Conservation (phyloP, 108 stramenopile species). For the Skeletonema tropicum region DNA sequence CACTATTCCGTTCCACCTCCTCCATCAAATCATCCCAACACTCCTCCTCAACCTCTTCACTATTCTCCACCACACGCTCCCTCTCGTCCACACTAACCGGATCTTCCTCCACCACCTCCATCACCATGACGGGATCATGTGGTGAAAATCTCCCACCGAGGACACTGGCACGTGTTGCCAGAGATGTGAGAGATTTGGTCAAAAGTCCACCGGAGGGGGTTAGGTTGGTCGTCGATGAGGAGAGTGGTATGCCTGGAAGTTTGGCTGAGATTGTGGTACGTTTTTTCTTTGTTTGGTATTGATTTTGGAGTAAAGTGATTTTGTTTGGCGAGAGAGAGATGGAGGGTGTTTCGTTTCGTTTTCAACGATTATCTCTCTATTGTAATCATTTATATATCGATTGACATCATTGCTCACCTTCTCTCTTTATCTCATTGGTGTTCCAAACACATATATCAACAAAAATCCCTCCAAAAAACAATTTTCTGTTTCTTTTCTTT, state of each 20-base stretch:
- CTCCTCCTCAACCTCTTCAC: background rate
- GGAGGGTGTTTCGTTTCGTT: background rate
- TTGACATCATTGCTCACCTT: background rate
- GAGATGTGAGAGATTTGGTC: conserved; percentile 89
- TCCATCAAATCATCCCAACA: background rate
- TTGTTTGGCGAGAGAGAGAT: too few species aligned
- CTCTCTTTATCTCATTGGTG: too few species aligned
- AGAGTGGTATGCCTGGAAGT: conserved; percentile 74
- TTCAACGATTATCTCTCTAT: background rate
- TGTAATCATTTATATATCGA: background rate
- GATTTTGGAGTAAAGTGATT: background rate
- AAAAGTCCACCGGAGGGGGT: conserved; percentile 88
- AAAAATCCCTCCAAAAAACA: background rate
- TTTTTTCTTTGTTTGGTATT: conserved; percentile 10
- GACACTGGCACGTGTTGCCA: conserved; percentile 79
- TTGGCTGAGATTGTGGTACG: conserved; percentile 82
- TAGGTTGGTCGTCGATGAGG: conserved; percentile 72
- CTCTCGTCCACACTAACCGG: background rate
- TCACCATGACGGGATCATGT: background rate
- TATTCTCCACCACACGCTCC: background rate
- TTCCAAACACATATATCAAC: too few species aligned
- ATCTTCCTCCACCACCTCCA: background rate
- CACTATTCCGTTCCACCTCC: background rate
- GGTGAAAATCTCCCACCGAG: conserved; percentile 90
- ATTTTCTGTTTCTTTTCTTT: background rate